A percentile compares a stretch with the other conserved stretches of the same genome.
phyloP scores from a whole-genome alignment of 208 protist genomes.

The Trypanosoma theileri region DNA sequence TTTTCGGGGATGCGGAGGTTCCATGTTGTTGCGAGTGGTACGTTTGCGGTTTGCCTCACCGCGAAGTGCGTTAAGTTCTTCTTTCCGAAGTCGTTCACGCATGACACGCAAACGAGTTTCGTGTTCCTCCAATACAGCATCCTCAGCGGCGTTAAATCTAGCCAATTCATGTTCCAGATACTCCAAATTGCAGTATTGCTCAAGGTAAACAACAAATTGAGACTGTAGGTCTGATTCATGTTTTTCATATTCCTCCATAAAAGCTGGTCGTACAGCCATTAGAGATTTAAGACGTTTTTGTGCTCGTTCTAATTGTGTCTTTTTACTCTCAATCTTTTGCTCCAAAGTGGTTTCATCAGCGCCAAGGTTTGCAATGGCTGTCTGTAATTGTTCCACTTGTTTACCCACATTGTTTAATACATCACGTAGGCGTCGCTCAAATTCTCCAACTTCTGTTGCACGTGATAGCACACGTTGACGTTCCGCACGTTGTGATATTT shows the following conservation, averaged over 20 bases:
- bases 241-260: slow-evolving; percentile 94
- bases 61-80: slow-evolving; percentile 84
- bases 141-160: slow-evolving; percentile 86
- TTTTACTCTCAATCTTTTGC: slow-evolving; percentile 96
- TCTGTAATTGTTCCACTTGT: slow-evolving; percentile 83
- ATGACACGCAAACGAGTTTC: slow-evolving; percentile 87
- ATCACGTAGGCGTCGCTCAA: slow-evolving; percentile 88
- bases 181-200: slow-evolving; percentile 94
- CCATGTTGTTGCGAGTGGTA: slow-evolving; percentile 6
- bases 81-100: slow-evolving; percentile 86
- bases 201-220: slow-evolving; percentile 92
- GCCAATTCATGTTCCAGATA: slow-evolving; percentile 91
- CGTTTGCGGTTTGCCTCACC: slow-evolving; percentile 32
- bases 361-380: slow-evolving; percentile 81
- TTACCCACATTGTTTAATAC: slow-evolving; percentile 64
- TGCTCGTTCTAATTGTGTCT: slow-evolving; percentile 88
- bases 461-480: slow-evolving; percentile 84
- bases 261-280: slow-evolving; percentile 90
- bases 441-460: slow-evolving; percentile 87
- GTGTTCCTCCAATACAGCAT: slow-evolving; percentile 85
- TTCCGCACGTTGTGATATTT: slow-evolving; percentile 62
- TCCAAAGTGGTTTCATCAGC: slow-evolving; percentile 92
- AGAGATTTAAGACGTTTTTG: slow-evolving; percentile 91
- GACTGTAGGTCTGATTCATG: slow-evolving; percentile 89
- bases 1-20: not conserved